These are phyloP conservation scores for Nelumbo lutea DNA, from an alignment of 164 flowering plant species.

Conservation along the genomic window DNA sequence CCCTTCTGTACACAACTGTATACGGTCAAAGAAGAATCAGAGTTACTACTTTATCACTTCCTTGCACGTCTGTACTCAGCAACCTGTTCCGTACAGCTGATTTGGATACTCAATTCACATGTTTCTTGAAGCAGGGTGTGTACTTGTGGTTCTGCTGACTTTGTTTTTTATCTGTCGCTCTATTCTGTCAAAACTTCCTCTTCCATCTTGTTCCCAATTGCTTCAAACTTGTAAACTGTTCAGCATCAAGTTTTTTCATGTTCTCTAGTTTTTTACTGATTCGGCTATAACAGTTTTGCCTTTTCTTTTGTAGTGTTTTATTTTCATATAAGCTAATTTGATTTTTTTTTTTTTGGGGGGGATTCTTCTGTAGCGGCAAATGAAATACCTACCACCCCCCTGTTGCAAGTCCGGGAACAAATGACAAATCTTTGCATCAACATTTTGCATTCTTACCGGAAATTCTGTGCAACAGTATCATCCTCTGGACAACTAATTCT, in stretches of 20 bases:
- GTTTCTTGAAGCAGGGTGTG: constrained; percentile 85
- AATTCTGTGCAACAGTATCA: constrained; percentile 92
- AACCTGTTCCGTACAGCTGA: constrained; percentile 91
- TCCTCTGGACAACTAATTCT: constrained; percentile 96
- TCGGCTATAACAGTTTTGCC: background rate
- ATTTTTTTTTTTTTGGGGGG: no score
- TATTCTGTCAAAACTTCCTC: background rate
- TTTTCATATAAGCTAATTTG: background rate
- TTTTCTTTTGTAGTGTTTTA: background rate
- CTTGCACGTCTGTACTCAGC: constrained; percentile 80
- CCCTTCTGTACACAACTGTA: constrained; percentile 96
- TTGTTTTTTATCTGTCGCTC: no score
- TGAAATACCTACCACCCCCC: constrained; percentile 69
- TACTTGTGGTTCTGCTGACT: no score
- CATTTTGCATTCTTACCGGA: constrained; percentile 79
- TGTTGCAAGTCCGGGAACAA: constrained; percentile 65
- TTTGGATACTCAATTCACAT: constrained; percentile 87
- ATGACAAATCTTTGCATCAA: constrained; percentile 64
- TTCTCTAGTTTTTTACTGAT: background rate
- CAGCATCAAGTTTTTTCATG: background rate
- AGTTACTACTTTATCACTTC: constrained; percentile 78
- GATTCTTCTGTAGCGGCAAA: constrained; percentile 59
- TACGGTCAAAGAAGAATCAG: constrained; percentile 98
- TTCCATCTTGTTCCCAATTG: background rate
- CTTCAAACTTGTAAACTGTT: background rate